phyloP scores from a whole-genome alignment of 352 stramenopile genomes.

The Phytopythium ostracodes region DNA sequence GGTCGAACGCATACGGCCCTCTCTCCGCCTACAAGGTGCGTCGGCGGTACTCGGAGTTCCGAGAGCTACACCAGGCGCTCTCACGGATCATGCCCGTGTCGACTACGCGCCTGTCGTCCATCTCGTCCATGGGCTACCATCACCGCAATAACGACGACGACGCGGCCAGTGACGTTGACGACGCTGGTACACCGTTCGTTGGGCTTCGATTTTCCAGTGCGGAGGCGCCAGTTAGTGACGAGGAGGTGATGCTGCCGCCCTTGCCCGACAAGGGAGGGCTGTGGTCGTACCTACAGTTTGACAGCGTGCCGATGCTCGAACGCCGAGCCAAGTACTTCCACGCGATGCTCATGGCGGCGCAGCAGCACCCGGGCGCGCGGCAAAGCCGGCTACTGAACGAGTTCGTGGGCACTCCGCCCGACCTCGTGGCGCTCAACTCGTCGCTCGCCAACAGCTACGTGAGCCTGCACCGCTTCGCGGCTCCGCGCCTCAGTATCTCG shows the following conservation, averaged over 20 bases:
- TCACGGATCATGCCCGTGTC: constrained; percentile 48
- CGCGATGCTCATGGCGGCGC: constrained; percentile 53
- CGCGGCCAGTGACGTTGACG: constrained; percentile 14
- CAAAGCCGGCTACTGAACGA: constrained; percentile 59
- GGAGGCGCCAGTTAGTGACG: constrained; percentile 11
- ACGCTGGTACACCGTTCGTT: constrained; percentile 14
- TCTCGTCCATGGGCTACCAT: constrained; percentile 20
- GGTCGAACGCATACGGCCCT: constrained; percentile 52
- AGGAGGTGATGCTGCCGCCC: constrained; percentile 31
- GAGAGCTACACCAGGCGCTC: constrained; percentile 46
- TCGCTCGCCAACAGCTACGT: constrained; percentile 74
- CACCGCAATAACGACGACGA: constrained; percentile 24
- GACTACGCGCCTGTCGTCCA: constrained; percentile 18
- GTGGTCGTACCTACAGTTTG: constrained; percentile 69
- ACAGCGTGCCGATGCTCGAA: constrained; percentile 56
- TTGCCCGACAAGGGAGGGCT: constrained; percentile 66
- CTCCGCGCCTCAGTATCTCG: constrained; percentile 55
- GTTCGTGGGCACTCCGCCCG: constrained; percentile 62
- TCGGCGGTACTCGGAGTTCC: constrained; percentile 74
- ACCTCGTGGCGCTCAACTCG: constrained; percentile 46
- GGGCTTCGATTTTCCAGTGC: constrained; percentile 18
- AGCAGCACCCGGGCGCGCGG: constrained; percentile 39
- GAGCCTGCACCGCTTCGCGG: constrained; percentile 73
- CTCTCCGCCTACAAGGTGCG: constrained; percentile 77
- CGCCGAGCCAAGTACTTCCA: constrained; percentile 63